Conservation (phyloP, 2,329 filamentous ascomycete genomes). For the Arthrobotrys iridis region DNA sequence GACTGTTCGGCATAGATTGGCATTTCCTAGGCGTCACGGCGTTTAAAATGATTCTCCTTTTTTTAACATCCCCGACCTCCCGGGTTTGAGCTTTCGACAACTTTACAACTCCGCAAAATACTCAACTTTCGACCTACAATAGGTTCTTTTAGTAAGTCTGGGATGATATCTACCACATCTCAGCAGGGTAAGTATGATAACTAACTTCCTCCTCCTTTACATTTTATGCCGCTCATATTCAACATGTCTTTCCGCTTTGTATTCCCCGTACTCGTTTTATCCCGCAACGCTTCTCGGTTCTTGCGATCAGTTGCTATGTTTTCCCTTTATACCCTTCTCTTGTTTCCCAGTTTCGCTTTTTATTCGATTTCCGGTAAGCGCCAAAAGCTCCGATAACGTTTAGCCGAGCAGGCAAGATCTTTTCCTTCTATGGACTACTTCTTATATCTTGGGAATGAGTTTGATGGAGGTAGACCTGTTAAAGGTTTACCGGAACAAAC, state of each 20-base stretch:
- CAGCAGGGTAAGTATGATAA: constrained; percentile 44
- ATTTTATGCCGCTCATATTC: constrained; percentile 1
- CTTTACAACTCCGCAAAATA: background rate
- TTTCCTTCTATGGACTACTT: background rate
- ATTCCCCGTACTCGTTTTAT: background rate
- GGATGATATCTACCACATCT: constrained; percentile 14
- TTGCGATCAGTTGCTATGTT: background rate
- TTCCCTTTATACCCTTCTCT: constrained; percentile 1
- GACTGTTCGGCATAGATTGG: constrained; percentile 1
- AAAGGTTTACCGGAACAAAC: constrained; percentile 39
- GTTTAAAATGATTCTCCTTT: background rate
- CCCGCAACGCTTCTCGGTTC: background rate
- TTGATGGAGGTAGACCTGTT: constrained; percentile 39
- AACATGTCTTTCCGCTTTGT: background rate
- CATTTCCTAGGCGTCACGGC: constrained; percentile 42
- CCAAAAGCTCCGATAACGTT: background rate
- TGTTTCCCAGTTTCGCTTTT: background rate
- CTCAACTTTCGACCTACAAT: background rate
- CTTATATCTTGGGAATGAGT: constrained; percentile 5
- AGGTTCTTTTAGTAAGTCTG: background rate
- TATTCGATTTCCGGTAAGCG: constrained; percentile 31
- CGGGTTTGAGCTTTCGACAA: background rate
- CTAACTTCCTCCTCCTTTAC: background rate
- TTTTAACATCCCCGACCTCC: background rate
- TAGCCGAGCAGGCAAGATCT: constrained; percentile 10